A percentile compares a stretch with the other conserved stretches of the same genome.
Conservation (phyloP, 164 flowering plant genomes). For the Annona squamosa region DNA sequence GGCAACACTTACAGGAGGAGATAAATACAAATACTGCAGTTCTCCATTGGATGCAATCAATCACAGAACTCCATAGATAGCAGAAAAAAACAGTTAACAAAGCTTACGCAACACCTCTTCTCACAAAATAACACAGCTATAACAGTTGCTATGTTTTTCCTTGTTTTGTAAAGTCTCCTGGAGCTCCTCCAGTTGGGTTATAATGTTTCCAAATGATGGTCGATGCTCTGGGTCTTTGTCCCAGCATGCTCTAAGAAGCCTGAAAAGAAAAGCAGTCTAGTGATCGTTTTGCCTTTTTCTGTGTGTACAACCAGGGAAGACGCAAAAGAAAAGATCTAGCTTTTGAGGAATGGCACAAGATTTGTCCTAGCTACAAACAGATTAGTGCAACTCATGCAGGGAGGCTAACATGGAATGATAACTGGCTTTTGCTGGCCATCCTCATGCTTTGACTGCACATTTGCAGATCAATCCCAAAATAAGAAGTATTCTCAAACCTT, state of each 20-base stretch:
- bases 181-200: conserved; percentile 32
- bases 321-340: too few species aligned
- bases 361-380: background rate
- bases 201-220: conserved; percentile 50
- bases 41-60: too few species aligned
- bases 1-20: too few species aligned
- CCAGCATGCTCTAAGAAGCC: conserved; percentile 56
- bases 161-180: conserved; percentile 25
- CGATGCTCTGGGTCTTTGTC: conserved; percentile 49
- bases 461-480: too few species aligned
- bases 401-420: background rate
- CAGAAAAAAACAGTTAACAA: too few species aligned
- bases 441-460: too few species aligned
- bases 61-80: too few species aligned
- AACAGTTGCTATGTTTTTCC: conserved; percentile 13
- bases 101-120: background rate
- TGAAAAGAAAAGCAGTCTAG: conserved; percentile 6
- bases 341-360: background rate
- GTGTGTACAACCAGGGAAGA: too few species aligned
- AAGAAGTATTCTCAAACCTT: too few species aligned
- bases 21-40: too few species aligned
- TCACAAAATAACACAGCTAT: conserved; percentile 28
- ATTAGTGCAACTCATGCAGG: background rate
- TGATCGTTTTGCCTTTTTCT: background rate
- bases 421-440: too few species aligned